Conservation (phyloP, 208 protist genomes). For the Leishmania braziliensis region DNA sequence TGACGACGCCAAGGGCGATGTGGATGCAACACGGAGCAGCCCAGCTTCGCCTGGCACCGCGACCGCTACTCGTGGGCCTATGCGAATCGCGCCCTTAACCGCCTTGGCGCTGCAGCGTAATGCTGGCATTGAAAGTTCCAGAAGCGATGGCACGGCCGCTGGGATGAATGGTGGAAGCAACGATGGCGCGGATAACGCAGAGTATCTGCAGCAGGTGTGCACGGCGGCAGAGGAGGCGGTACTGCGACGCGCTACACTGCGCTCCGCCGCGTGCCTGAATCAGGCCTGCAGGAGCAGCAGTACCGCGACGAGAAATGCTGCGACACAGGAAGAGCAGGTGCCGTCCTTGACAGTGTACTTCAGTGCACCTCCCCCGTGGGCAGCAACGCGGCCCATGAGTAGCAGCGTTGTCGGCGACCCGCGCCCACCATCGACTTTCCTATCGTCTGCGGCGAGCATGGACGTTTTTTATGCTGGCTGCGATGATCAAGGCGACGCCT, state of each 20-base stretch:
- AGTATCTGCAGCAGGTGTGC: constrained; percentile 31
- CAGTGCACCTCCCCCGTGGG: constrained; percentile 7
- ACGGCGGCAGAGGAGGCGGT: constrained; percentile 22
- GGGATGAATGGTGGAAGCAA: background rate
- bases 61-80: constrained; percentile 9
- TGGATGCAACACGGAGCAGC: background rate
- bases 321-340: background rate
- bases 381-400: background rate
- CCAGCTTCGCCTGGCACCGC: background rate
- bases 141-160: constrained; percentile 21
- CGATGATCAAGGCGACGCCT: constrained; percentile 22
- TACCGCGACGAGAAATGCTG: background rate
- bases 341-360: constrained; percentile 31
- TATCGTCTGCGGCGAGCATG: background rate
- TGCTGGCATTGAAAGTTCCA: constrained; percentile 23
- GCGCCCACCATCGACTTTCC: background rate
- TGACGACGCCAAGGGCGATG: constrained; percentile 7
- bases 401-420: background rate
- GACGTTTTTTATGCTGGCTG: constrained; percentile 32
- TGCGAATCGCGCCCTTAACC: constrained; percentile 14
- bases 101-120: constrained; percentile 56
- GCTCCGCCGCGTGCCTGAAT: constrained; percentile 4
- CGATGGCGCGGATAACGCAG: background rate
- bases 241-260: constrained; percentile 25
- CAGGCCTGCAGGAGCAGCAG: background rate